These are phyloP conservation scores for Salix koriyanagi DNA, from an alignment of 345 rosid genomes.

Conservation along the genomic window DNA sequence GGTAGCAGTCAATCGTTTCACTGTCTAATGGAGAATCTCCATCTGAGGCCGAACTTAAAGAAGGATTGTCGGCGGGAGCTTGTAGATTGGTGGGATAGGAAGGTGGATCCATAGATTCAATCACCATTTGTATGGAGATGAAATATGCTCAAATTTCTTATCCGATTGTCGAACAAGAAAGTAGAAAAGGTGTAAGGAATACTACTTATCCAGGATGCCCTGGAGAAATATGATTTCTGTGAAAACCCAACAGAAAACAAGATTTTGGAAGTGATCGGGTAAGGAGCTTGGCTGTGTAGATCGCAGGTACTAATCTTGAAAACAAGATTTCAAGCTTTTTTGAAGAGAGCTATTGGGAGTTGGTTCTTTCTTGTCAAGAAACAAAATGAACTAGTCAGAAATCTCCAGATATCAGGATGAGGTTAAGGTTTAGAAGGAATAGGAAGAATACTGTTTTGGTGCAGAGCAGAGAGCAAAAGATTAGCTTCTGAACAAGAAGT, in stretches of 20 bases:
- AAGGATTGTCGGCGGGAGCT: not conserved
- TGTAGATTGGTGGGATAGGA: not conserved
- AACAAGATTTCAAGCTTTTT: too few relatives aligned
- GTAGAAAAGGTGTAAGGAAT: not conserved
- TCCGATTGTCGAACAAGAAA: constrained; percentile 14
- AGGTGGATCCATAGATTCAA: constrained; percentile 7
- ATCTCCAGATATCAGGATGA: too few relatives aligned
- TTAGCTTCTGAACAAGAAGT: too few relatives aligned
- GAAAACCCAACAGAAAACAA: not conserved
- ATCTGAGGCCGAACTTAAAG: constrained; percentile 12
- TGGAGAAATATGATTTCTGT: not conserved
- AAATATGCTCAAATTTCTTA: constrained; percentile 15
- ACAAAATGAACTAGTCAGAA: too few relatives aligned
- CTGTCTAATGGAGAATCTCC: constrained; percentile 28
- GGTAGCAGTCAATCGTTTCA: constrained; percentile 11
- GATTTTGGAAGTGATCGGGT: not conserved
- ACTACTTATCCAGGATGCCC: not conserved
- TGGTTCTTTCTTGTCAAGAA: too few relatives aligned
- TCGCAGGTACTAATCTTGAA: not conserved
- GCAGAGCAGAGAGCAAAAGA: too few relatives aligned
- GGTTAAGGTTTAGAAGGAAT: too few relatives aligned
- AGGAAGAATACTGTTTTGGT: too few relatives aligned
- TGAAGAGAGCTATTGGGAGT: too few relatives aligned
- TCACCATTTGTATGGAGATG: constrained; percentile 8
- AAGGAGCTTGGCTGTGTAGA: not conserved